phyloP scores from a whole-genome alignment of 1,139 yeast species.

The Keqinozyma sinolaborantium region DNA sequence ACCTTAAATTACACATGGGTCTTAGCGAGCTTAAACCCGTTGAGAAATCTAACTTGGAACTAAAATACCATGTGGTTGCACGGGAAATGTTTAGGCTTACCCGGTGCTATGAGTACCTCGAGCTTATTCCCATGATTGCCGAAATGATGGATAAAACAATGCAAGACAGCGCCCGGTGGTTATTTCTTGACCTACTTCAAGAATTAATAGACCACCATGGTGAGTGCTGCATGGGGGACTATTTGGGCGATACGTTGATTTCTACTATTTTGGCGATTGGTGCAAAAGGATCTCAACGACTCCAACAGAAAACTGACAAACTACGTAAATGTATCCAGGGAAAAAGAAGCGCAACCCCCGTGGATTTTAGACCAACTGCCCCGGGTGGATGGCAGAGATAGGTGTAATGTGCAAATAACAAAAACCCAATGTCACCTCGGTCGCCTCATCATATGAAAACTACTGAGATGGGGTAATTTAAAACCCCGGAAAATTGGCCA shows the following conservation, averaged over 20 bases:
- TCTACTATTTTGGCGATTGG: too few species aligned
- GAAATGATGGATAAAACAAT: conserved; percentile 27
- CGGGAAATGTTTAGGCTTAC: conserved; percentile 16
- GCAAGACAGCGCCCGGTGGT: conserved; percentile 20
- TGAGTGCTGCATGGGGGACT: conserved; percentile 33
- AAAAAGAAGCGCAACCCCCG: too few species aligned
- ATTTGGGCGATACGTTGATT: conserved; percentile 26
- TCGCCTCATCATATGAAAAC: too few species aligned
- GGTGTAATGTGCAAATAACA: too few species aligned
- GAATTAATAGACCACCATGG: conserved; percentile 23
- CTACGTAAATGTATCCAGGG: too few species aligned
- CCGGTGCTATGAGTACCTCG: conserved; percentile 27
- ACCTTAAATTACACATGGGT: conserved; percentile 27
- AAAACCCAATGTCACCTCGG: too few species aligned
- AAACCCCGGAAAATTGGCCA: too few species aligned
- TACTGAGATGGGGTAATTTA: too few species aligned
- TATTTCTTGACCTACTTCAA: conserved; percentile 16
- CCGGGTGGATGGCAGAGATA: too few species aligned
- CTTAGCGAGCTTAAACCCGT: conserved; percentile 13
- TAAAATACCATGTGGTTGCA: conserved; percentile 22
- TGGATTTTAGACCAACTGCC: too few species aligned
- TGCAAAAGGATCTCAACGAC: too few species aligned
- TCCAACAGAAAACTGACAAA: too few species aligned
- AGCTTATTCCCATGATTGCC: conserved; percentile 30
- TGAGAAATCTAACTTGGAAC: conserved; percentile 14